phyloP scores from a whole-genome alignment of 2,329 filamentous ascomycete genomes.

The Botrytis porri region DNA sequence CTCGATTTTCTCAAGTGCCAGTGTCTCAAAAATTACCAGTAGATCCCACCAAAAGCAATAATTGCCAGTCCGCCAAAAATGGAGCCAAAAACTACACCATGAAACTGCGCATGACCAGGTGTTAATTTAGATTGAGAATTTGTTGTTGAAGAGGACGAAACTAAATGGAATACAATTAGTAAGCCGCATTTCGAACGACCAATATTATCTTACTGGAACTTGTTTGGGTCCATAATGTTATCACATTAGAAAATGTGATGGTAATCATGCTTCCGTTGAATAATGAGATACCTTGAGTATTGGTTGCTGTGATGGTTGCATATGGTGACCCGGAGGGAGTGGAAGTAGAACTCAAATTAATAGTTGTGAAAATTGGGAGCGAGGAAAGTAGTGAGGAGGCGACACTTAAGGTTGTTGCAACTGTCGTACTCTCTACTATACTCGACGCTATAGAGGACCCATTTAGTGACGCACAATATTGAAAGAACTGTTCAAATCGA shows the following conservation, averaged over 20 bases:
- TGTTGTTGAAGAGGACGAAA: not conserved
- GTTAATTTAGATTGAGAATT: not conserved
- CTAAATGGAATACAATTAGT: not conserved
- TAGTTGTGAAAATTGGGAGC: not conserved
- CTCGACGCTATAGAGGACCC: not conserved
- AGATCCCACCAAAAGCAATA: not conserved
- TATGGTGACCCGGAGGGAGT: not conserved
- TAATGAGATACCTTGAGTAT: not conserved
- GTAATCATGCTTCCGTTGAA: not conserved
- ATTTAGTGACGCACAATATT: not conserved
- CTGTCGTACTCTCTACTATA: not conserved
- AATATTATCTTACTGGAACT: not conserved
- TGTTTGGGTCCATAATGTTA: not conserved
- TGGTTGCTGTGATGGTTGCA: not conserved
- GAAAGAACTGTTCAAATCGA: not conserved
- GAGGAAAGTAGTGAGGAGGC: not conserved
- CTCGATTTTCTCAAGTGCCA: not conserved
- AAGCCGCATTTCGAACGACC: not conserved
- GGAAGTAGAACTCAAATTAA: too few relatives aligned
- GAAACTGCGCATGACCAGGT: not conserved
- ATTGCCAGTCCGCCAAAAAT: not conserved
- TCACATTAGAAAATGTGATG: not conserved
- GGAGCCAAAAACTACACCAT: not conserved
- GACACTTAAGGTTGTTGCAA: not conserved
- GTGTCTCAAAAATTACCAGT: not conserved